A percentile compares a stretch with the other conserved stretches of the same genome.
These are phyloP conservation scores for Pyrus bretschneideri DNA, from an alignment of 306 rosid species.

Conservation along the genomic window DNA sequence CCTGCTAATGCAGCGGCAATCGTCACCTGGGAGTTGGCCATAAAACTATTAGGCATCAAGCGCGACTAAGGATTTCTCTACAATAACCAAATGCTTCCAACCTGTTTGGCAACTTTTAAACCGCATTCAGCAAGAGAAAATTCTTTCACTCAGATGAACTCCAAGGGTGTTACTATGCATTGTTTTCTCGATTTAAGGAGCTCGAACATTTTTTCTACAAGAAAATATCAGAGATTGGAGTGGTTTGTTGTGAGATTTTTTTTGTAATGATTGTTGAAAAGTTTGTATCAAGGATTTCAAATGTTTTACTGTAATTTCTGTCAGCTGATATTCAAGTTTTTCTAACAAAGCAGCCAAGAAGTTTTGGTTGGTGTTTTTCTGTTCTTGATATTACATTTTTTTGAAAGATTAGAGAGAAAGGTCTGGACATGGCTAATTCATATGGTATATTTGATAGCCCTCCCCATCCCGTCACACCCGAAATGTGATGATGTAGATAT, in stretches of 20 bases:
- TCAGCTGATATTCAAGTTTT: neutral
- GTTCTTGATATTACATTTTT: neutral
- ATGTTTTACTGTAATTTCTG: neutral
- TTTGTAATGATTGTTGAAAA: neutral
- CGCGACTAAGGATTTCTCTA: constrained; percentile 34
- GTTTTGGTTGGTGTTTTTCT: neutral
- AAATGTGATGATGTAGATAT: no score
- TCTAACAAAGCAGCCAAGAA: neutral
- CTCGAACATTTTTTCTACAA: neutral
- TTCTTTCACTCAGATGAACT: neutral
- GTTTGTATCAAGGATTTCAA: neutral
- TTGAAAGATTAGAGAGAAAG: neutral
- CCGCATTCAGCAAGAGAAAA: neutral
- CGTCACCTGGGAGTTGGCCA: constrained; percentile 85
- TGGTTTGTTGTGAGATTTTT: neutral
- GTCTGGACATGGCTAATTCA: neutral
- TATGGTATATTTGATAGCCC: no score
- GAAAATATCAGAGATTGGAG: neutral
- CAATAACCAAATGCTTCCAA: neutral
- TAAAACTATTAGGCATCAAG: constrained; percentile 61
- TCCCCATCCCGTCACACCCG: neutral
- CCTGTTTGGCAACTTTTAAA: neutral
- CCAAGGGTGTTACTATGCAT: neutral
- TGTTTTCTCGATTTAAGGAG: neutral
- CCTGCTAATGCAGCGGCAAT: constrained; percentile 94